These are phyloP conservation scores for Gossypium ekmanianum DNA, from an alignment of 345 rosid species.

Conservation along the genomic window DNA sequence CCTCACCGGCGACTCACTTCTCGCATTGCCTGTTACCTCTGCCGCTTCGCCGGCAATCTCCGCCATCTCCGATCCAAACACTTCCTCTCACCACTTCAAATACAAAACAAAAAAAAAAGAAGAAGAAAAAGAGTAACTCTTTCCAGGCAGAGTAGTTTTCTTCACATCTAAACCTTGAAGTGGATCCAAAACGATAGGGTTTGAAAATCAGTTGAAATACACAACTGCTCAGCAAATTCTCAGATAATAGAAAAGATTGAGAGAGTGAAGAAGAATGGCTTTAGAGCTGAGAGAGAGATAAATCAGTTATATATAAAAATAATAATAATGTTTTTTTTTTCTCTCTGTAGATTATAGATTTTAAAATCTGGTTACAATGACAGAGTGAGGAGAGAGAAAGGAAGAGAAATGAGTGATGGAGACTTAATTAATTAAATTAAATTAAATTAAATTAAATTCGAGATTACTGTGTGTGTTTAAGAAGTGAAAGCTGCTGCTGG, in stretches of 20 bases:
- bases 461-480: too few relatives aligned
- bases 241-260: not conserved
- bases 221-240: constrained; percentile 11
- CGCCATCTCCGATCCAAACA: constrained; percentile 48
- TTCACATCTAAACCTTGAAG: constrained; percentile 12
- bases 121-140: not conserved
- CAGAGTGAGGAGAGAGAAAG: not conserved
- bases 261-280: not conserved
- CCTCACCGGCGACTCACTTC: constrained; percentile 28
- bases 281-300: not conserved
- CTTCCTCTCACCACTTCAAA: constrained; percentile 11
- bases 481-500: too few relatives aligned
- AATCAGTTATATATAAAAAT: not conserved
- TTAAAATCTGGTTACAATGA: constrained; percentile 12
- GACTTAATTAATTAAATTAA: not conserved
- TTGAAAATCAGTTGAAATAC: constrained; percentile 14
- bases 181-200: constrained; percentile 24
- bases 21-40: constrained; percentile 30
- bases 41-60: constrained; percentile 45
- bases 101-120: not conserved
- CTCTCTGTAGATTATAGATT: constrained; percentile 7
- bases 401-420: not conserved
- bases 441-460: too few relatives aligned
- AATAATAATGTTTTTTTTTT: not conserved
- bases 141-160: not conserved